Evolutionary conservation across 495 filamentous ascomycete species (phyloP).

Genomic region (Penicillium bovifimosum): DNA sequence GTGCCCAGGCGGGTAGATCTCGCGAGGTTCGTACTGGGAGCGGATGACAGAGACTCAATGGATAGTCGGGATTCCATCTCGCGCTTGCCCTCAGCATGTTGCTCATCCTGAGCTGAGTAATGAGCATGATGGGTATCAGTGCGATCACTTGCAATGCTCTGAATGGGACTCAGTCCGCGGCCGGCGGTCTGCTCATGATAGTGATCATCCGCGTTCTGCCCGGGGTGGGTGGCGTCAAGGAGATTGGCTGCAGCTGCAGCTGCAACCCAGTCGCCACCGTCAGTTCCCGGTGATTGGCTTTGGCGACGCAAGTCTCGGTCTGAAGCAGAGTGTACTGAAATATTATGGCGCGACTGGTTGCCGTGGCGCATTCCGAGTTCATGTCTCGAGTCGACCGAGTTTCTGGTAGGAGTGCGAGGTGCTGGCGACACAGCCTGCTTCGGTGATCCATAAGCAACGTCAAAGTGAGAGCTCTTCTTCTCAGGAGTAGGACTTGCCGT

Average conservation of each 20-base stretch:
- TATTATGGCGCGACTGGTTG: slow-evolving; percentile 52
- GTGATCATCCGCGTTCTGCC: slow-evolving; percentile 32
- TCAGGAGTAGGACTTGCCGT: slow-evolving; percentile 53
- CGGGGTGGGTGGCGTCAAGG: slow-evolving; percentile 33
- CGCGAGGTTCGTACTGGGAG: slow-evolving; percentile 50
- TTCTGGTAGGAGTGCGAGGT: slow-evolving; percentile 48
- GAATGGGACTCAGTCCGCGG: slow-evolving; percentile 75
- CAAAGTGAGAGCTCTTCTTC: slow-evolving; percentile 37
- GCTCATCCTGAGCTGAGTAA: slow-evolving; percentile 2
- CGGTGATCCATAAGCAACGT: slow-evolving; percentile 51
- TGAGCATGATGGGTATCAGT: slow-evolving; percentile 26
- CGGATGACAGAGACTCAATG: slow-evolving; percentile 48
- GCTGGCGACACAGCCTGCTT: slow-evolving; percentile 47
- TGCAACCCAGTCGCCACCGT: slow-evolving; percentile 44
- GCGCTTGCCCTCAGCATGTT: slow-evolving; percentile 16
- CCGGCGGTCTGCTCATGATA: slow-evolving; percentile 51
- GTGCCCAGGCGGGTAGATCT: slow-evolving; percentile 48
- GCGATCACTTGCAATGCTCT: slow-evolving; percentile 76
- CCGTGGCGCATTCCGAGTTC: slow-evolving; percentile 52
- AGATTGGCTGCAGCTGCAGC: slow-evolving; percentile 43
- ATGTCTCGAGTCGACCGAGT: slow-evolving; percentile 44
- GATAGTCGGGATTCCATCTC: slow-evolving; percentile 41
- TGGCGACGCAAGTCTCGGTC: slow-evolving; percentile 44
- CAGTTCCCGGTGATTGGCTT: slow-evolving; percentile 41
- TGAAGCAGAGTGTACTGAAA: slow-evolving; percentile 47